Base-by-base conservation (phyloP, 2,329 filamentous ascomycete species). In the Fusarium sp. region DNA sequence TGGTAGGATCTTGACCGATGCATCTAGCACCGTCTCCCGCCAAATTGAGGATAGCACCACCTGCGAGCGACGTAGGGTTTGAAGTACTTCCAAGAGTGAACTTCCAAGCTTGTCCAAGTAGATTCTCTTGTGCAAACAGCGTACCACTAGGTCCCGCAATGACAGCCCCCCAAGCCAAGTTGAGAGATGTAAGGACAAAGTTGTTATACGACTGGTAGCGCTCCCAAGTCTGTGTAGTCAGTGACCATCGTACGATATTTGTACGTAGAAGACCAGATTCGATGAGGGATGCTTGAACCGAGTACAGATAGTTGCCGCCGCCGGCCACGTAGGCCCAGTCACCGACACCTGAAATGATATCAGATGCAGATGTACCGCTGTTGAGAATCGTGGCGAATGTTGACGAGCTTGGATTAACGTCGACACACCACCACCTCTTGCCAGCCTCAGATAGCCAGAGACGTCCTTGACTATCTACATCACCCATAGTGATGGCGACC, bases 221-320 rank as follows among this genome's bases (percentile, higher is more conserved):
- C 20, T 51, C 52, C 58, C 62, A 66, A 7, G 15, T 57, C 5
- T 57, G 37, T 4, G 62, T 56, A 6, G 47, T 33, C 9, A 62
- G 47, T 20, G 40, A 54, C 50, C 57, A 61, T 7, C 64, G 56
- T 15, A 58, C 41, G 9, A 64, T 35, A 11, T 55, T 67, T 18
- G 41, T 57, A 6, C 43, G n/a, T 4, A 50, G 25, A 9, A 58
- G 37, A 10, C 43, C 47, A 4, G 40, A 42, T 8, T 45, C 37
- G 39, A 58, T 20, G 20, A 47, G 6, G 9, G 55, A 56, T 11
- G 36, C 35, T 23, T 62, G 58, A 4, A 66, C 29, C 4, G 62
- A 33, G 40, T 68, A 66, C 13, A 66, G 50, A 29, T 45, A 45
- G 41, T 31, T 20, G n/a, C 41, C 41, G 5, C 23, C 41, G 11